These are phyloP conservation scores for Protomyces inundatus DNA, from an alignment of 1,139 yeast species.

Conservation along the genomic window DNA sequence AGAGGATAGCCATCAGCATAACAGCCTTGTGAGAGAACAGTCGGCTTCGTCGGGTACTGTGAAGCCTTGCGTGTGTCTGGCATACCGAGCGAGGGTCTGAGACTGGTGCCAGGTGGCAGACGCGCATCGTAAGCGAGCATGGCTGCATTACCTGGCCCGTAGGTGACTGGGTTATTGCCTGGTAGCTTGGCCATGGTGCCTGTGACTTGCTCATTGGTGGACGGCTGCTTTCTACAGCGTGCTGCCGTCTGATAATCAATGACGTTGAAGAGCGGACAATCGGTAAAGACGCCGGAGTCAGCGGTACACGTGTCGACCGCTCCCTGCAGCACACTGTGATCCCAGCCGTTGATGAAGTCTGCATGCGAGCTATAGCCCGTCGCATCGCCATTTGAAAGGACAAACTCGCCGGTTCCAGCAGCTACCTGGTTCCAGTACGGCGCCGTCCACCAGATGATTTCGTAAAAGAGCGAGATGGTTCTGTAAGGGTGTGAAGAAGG, in stretches of 20 bases:
- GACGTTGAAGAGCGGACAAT: constrained; percentile 21
- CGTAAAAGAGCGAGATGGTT: constrained; percentile 24
- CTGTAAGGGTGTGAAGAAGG: constrained; percentile 25
- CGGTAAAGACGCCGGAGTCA: constrained; percentile 28
- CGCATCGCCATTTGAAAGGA: constrained; percentile 25
- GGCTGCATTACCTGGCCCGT: constrained; percentile 19
- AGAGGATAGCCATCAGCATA: constrained; percentile 19
- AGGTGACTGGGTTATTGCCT: constrained; percentile 20
- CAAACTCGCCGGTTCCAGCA: constrained; percentile 23
- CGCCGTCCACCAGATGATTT: constrained; percentile 21
- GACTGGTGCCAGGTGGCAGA: constrained; percentile 1
- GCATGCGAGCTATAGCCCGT: constrained; percentile 29
- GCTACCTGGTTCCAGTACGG: constrained; percentile 3
- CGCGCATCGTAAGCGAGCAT: not conserved
- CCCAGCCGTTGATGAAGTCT: constrained; percentile 29
- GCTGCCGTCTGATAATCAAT: constrained; percentile 3
- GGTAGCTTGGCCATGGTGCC: constrained; percentile 21
- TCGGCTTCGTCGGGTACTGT: constrained; percentile 7
- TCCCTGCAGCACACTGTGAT: constrained; percentile 18
- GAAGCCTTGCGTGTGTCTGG: constrained; percentile 11
- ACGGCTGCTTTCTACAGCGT: constrained; percentile 10
- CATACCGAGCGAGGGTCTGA: constrained; percentile 3
- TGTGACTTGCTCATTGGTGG: constrained; percentile 8
- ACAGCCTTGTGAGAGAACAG: constrained; percentile 17
- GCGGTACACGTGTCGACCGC: constrained; percentile 26